These are phyloP conservation scores for Ceratobasidium sp. DNA, from an alignment of 1,284 basidiomycete genomes.

Conservation along the genomic window DNA sequence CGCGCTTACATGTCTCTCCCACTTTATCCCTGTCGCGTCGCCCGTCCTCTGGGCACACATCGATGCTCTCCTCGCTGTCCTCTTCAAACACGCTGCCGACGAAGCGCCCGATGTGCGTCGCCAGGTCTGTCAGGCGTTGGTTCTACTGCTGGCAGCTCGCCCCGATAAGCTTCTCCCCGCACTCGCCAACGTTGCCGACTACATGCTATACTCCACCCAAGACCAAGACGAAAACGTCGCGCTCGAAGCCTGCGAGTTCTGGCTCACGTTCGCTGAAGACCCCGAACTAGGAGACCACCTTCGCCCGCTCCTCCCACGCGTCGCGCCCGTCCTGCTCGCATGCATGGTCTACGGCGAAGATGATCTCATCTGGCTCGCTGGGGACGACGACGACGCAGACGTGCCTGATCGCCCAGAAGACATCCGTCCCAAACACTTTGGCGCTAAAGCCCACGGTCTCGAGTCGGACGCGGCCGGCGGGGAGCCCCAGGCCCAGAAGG, in stretches of 20 bases:
- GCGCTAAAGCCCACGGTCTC: slow-evolving; percentile 79
- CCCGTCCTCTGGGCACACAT: slow-evolving; percentile 90
- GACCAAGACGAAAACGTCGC: slow-evolving; percentile 96
- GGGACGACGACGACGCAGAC: slow-evolving; percentile 84
- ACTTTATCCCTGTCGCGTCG: slow-evolving; percentile 87
- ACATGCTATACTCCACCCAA: slow-evolving; percentile 98
- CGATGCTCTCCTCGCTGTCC: slow-evolving; percentile 89
- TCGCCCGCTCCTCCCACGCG: slow-evolving; percentile 84
- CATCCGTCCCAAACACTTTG: slow-evolving; percentile 95
- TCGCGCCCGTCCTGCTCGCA: slow-evolving; percentile 93
- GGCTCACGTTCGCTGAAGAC: slow-evolving; percentile 99
- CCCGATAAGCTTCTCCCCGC: slow-evolving; percentile 98
- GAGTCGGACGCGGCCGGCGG: slow-evolving; percentile 68
- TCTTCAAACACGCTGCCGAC: slow-evolving; percentile 96
- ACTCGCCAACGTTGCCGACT: slow-evolving; percentile 95
- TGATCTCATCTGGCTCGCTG: slow-evolving; percentile 94
- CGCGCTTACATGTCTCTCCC: slow-evolving; percentile 93
- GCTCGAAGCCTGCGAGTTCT: slow-evolving; percentile 98
- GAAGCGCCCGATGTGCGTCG: slow-evolving; percentile 92
- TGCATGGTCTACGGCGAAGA: slow-evolving; percentile 99
- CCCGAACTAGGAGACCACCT: slow-evolving; percentile 85
- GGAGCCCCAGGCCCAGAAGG: slow-evolving; percentile 59
- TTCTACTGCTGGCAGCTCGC: slow-evolving; percentile 89
- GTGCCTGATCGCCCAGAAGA: slow-evolving; percentile 94
- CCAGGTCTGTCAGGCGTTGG: slow-evolving; percentile 96